Evolutionary conservation across 352 stramenopile genomes (phyloP).

Genomic region (Pythium myriotylum): DNA sequence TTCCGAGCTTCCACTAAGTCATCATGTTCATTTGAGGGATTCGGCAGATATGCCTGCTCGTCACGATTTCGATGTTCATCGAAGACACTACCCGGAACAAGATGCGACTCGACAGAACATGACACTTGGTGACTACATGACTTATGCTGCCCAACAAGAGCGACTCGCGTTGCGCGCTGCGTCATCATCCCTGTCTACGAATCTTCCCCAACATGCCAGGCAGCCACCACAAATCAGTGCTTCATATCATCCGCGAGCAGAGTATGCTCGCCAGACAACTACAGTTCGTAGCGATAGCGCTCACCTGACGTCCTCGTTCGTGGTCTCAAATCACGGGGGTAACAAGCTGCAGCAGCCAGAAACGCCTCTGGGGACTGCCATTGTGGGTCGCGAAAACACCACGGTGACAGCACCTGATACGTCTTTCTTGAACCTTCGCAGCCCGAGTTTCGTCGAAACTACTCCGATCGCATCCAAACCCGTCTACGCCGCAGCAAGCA

Average conservation of each 20-base stretch:
- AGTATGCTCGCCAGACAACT: too few relatives aligned
- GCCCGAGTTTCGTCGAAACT: conserved; percentile 2
- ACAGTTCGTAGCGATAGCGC: too few relatives aligned
- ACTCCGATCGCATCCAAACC: conserved; percentile 6
- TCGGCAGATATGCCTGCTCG: too few relatives aligned
- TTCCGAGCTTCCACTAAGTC: background rate
- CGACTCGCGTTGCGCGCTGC: conserved; percentile 6
- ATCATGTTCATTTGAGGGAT: background rate
- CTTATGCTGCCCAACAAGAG: conserved; percentile 13
- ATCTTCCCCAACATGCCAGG: background rate
- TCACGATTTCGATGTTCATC: too few relatives aligned
- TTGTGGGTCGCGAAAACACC: too few relatives aligned
- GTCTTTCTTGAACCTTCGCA: conserved; percentile 20
- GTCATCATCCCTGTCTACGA: background rate
- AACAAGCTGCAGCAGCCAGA: too few relatives aligned
- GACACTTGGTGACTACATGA: conserved; percentile 23
- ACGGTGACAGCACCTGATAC: background rate
- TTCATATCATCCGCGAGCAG: too few relatives aligned
- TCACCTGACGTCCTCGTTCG: too few relatives aligned
- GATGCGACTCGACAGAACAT: background rate
- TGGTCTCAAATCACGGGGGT: too few relatives aligned
- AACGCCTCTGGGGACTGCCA: background rate
- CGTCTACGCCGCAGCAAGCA: background rate
- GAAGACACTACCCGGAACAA: too few relatives aligned
- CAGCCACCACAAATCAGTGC: background rate